These are phyloP conservation scores for Penicillium cinerascens DNA, from an alignment of 495 filamentous ascomycete species.

Conservation along the genomic window DNA sequence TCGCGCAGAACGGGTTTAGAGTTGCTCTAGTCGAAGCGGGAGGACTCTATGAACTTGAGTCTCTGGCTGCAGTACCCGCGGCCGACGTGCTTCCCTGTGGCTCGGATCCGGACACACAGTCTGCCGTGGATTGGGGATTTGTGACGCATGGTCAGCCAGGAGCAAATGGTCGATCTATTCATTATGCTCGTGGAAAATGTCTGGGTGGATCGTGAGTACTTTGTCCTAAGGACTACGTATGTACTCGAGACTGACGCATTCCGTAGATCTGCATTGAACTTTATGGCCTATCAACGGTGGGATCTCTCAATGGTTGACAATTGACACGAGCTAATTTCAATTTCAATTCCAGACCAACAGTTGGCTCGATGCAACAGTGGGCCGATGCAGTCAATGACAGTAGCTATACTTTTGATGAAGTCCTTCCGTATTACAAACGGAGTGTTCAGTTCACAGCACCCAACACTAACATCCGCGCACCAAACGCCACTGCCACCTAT, in stretches of 20 bases:
- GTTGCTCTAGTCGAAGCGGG: constrained; percentile 59
- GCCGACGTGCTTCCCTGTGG: constrained; percentile 28
- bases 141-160: constrained; percentile 36
- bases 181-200: constrained; percentile 37
- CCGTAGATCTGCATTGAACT: constrained; percentile 43
- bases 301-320: neutral
- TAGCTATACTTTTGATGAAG: constrained; percentile 49
- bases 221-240: neutral
- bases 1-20: constrained; percentile 33
- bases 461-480: constrained; percentile 22
- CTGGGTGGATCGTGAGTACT: constrained; percentile 31
- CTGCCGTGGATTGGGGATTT: constrained; percentile 51
- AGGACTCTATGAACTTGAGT: constrained; percentile 48
- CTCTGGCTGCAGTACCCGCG: constrained; percentile 26
- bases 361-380: constrained; percentile 49
- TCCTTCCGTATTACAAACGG: constrained; percentile 54
- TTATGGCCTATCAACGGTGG: constrained; percentile 45
- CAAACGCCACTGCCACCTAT: constrained; percentile 46
- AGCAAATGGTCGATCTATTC: constrained; percentile 30
- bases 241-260: neutral
- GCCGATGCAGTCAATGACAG: constrained; percentile 54
- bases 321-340: neutral
- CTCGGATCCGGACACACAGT: constrained; percentile 21
- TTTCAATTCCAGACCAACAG: constrained; percentile 33
- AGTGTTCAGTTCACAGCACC: constrained; percentile 52